These are phyloP conservation scores for Ganoderma leucocontextum DNA, from an alignment of 1,284 basidiomycete species.

Conservation along the genomic window DNA sequence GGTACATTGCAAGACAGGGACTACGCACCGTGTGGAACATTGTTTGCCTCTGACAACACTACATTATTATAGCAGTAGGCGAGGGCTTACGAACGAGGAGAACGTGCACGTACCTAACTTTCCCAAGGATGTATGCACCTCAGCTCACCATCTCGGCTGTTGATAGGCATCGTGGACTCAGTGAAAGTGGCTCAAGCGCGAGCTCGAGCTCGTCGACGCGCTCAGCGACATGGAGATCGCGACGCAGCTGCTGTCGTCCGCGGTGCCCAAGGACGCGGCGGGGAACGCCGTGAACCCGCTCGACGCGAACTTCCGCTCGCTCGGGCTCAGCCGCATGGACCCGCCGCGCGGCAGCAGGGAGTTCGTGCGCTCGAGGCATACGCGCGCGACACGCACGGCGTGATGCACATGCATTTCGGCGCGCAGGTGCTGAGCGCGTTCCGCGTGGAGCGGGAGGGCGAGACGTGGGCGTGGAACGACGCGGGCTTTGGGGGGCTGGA, in stretches of 20 bases:
- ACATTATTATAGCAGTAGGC: no score
- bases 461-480: slow-evolving; percentile 61
- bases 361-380: slow-evolving; percentile 60
- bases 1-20: no score
- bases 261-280: slow-evolving; percentile 45
- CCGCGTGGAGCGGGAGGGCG: slow-evolving; percentile 61
- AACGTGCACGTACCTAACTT: no score
- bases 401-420: slow-evolving; percentile 56
- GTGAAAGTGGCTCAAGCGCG: slow-evolving; percentile 64
- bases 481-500: slow-evolving; percentile 53
- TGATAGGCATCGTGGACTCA: no score
- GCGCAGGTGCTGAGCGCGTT: slow-evolving; percentile 59
- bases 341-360: slow-evolving; percentile 52
- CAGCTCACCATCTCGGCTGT: no score
- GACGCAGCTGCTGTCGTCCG: slow-evolving; percentile 61
- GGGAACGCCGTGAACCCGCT: slow-evolving; percentile 63
- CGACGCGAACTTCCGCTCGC: slow-evolving; percentile 64
- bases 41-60: no score
- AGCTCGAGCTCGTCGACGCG: slow-evolving; percentile 72
- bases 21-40: no score
- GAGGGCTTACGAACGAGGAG: no score
- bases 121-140: no score
- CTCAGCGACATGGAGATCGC: slow-evolving; percentile 74
- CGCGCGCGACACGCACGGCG: slow-evolving; percentile 62
- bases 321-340: slow-evolving; percentile 61